These are phyloP conservation scores for Lachnum nothofagi DNA, from an alignment of 2,329 filamentous ascomycete genomes.

Conservation along the genomic window DNA sequence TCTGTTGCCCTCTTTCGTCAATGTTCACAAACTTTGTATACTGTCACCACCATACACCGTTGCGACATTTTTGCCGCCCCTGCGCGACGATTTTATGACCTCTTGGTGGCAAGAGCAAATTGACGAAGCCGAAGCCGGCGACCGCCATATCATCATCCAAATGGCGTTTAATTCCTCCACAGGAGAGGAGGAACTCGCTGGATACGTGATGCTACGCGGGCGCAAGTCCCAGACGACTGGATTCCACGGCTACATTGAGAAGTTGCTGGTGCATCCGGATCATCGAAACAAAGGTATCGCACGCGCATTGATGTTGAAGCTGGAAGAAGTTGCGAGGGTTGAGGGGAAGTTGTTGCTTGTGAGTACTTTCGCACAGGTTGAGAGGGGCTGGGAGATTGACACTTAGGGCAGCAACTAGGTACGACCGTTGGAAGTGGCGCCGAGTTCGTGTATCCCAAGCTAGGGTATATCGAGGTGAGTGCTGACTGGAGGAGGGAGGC, in stretches of 20 bases:
- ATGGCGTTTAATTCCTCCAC: constrained; percentile 36
- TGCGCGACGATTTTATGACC: constrained; percentile 51
- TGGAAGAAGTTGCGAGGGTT: constrained; percentile 50
- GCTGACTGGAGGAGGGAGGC: neutral
- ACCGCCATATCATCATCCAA: constrained; percentile 50
- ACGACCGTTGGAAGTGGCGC: constrained; percentile 48
- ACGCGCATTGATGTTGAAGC: constrained; percentile 44
- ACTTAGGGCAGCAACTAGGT: constrained; percentile 37
- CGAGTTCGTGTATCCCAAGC: constrained; percentile 48
- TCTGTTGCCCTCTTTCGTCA: constrained; percentile 52
- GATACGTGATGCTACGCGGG: constrained; percentile 51
- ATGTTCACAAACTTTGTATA: constrained; percentile 56
- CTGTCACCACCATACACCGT: constrained; percentile 48
- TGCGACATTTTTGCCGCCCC: constrained; percentile 55
- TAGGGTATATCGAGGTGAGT: constrained; percentile 50
- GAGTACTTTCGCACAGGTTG: constrained; percentile 29
- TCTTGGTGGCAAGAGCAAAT: constrained; percentile 53
- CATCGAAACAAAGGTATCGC: constrained; percentile 49
- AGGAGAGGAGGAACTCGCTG: constrained; percentile 46
- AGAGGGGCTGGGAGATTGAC: neutral
- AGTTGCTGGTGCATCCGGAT: constrained; percentile 50
- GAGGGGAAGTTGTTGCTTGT: constrained; percentile 50
- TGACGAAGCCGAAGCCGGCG: constrained; percentile 42
- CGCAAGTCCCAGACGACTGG: constrained; percentile 51
- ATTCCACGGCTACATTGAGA: constrained; percentile 52